Percentiles rank a stretch among this genome's conserved stretches.
Evolutionary conservation across 208 protist species (phyloP).

Genomic region (Leishmania tarentolae): DNA sequence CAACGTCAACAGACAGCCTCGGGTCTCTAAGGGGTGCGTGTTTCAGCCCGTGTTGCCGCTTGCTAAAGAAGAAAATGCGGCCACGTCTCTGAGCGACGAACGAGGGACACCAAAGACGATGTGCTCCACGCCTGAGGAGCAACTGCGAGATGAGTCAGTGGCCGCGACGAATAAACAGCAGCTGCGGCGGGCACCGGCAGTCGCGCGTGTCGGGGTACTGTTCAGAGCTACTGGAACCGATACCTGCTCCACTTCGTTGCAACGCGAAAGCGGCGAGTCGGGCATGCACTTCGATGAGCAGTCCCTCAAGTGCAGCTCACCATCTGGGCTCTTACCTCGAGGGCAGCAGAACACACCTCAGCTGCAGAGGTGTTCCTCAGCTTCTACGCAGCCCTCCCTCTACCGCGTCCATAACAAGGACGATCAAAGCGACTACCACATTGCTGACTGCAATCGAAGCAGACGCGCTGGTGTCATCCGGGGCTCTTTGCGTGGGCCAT

Average conservation of each 20-base stretch:
- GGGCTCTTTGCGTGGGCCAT: not conserved
- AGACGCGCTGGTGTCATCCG: not conserved
- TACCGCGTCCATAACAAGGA: not conserved
- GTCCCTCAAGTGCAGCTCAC: not conserved
- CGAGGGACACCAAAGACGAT: not conserved
- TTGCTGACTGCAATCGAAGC: not conserved
- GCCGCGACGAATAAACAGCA: not conserved
- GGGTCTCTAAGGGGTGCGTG: not conserved
- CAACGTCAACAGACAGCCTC: not conserved
- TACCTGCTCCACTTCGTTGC: not conserved
- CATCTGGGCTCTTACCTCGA: not conserved
- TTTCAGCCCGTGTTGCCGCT: constrained; percentile 5
- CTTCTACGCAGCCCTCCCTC: not conserved
- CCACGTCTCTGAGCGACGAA: constrained; percentile 5
- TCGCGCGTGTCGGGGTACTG: not conserved
- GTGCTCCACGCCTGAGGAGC: not conserved
- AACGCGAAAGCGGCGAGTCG: not conserved
- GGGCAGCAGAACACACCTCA: not conserved
- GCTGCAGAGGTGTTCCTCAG: not conserved
- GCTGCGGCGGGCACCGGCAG: not conserved
- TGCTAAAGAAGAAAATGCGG: not conserved
- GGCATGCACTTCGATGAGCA: not conserved
- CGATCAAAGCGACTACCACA: not conserved
- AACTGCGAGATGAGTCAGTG: not conserved
- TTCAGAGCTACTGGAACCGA: not conserved